These are phyloP conservation scores for Apodospora peruviana DNA, from an alignment of 495 filamentous ascomycete species.

Conservation along the genomic window DNA sequence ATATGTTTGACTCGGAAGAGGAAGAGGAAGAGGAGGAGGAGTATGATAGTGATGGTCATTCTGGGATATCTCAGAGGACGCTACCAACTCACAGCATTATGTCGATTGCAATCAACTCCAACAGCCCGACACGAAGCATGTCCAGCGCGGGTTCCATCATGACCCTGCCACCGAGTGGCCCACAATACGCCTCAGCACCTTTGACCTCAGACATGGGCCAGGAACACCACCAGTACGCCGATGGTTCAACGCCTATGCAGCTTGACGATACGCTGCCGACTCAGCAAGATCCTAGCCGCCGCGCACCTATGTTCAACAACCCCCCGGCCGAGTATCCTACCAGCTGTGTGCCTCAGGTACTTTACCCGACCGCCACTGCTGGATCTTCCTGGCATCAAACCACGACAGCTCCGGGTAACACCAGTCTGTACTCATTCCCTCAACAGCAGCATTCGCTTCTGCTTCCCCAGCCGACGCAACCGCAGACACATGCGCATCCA, in stretches of 20 bases:
- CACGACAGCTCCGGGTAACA: slow-evolving; percentile 23
- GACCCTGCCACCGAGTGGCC: slow-evolving; percentile 23
- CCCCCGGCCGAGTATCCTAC: slow-evolving; percentile 28
- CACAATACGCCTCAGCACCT: slow-evolving; percentile 19
- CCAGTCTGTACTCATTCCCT: slow-evolving; percentile 16
- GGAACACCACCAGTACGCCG: slow-evolving; percentile 30
- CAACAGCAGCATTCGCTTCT: slow-evolving; percentile 6
- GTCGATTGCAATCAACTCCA: slow-evolving; percentile 18
- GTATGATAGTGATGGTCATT: neutral
- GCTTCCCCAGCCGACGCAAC: slow-evolving; percentile 7
- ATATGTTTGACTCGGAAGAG: slow-evolving; percentile 23
- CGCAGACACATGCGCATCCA: neutral
- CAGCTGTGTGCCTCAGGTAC: slow-evolving; percentile 17
- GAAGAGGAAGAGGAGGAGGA: slow-evolving; percentile 20
- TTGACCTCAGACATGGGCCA: slow-evolving; percentile 21
- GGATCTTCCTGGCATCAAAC: slow-evolving; percentile 15
- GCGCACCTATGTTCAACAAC: slow-evolving; percentile 17
- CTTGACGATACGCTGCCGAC: slow-evolving; percentile 32
- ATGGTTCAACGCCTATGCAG: slow-evolving; percentile 20
- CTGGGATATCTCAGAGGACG: slow-evolving; percentile 22
- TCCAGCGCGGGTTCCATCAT: slow-evolving; percentile 18
- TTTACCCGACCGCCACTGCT: slow-evolving; percentile 18
- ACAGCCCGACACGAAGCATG: slow-evolving; percentile 26
- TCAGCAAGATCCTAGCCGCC: slow-evolving; percentile 29
- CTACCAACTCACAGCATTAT: slow-evolving; percentile 21